Conservation (phyloP, 495 filamentous ascomycete species). For the Bacidia gigantensis region DNA sequence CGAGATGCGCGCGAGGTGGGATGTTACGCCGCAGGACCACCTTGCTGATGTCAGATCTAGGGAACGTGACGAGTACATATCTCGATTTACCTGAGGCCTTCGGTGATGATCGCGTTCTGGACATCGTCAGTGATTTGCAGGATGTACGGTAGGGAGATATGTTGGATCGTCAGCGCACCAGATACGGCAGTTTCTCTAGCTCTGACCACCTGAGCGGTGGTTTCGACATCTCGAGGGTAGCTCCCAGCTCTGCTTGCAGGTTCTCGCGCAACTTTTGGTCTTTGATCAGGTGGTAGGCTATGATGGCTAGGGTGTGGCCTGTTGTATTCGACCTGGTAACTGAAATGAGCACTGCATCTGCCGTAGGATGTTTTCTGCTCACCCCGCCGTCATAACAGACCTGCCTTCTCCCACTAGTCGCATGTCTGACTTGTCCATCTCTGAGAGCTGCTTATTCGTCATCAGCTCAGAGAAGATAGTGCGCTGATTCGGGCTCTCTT, state of each 20-base stretch:
- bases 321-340: slow-evolving; percentile 17
- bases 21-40: slow-evolving; percentile 20
- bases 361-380: not conserved
- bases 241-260: slow-evolving; percentile 24
- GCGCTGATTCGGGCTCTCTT: slow-evolving; percentile 5
- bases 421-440: slow-evolving; percentile 11
- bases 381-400: slow-evolving; percentile 32
- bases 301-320: slow-evolving; percentile 16
- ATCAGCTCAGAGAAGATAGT: slow-evolving; percentile 17
- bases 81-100: slow-evolving; percentile 25
- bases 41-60: not conserved
- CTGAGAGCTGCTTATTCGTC: slow-evolving; percentile 3
- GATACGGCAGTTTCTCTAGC: slow-evolving; percentile 35
- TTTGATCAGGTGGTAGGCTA: slow-evolving; percentile 24
- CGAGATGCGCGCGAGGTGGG: slow-evolving; percentile 20
- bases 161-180: no score
- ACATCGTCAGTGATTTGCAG: not conserved
- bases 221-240: slow-evolving; percentile 1
- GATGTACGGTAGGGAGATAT: not conserved
- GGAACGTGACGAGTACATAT: not conserved
- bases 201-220: slow-evolving; percentile 19
- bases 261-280: slow-evolving; percentile 21
- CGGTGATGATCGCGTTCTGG: slow-evolving; percentile 24
- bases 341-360: not conserved
- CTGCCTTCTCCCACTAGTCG: slow-evolving; percentile 32